A percentile compares a stretch with the other conserved stretches of the same genome.
Evolutionary conservation across 2,329 filamentous ascomycete species (phyloP).

Genomic region (Monosporascus sp.): DNA sequence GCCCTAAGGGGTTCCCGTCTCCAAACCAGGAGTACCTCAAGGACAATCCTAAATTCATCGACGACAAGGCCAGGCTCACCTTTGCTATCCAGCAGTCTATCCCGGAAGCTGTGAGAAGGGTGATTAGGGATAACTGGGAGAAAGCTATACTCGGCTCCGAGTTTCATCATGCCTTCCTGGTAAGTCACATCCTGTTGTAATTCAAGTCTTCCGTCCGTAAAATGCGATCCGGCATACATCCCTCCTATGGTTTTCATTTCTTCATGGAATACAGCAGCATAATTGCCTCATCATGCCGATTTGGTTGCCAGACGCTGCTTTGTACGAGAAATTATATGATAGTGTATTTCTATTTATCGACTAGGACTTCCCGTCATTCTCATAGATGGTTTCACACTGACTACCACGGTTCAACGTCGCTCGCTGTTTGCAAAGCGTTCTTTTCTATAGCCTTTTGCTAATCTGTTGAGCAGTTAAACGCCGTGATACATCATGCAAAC

Average conservation of each 20-base stretch:
- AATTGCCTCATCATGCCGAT: background rate
- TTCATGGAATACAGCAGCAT: background rate
- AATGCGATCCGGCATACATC: too few species aligned
- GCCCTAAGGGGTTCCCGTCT: conserved; percentile 29
- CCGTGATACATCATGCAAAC: conserved; percentile 40
- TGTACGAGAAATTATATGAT: too few species aligned
- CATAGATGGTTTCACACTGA: too few species aligned
- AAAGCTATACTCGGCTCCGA: conserved; percentile 46
- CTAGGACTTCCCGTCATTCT: too few species aligned
- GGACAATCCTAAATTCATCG: conserved; percentile 30
- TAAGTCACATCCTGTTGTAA: conserved; percentile 27
- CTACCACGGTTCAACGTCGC: too few species aligned
- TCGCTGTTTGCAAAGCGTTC: background rate
- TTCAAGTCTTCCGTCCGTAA: background rate
- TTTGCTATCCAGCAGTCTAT: conserved; percentile 36
- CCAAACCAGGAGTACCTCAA: conserved; percentile 24
- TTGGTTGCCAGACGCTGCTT: too few species aligned
- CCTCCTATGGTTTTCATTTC: background rate
- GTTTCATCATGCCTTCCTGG: conserved; percentile 49
- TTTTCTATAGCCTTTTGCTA: conserved; percentile 1
- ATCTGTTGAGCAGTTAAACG: conserved; percentile 38
- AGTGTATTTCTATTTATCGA: too few species aligned
- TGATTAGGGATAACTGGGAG: conserved; percentile 46
- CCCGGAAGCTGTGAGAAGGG: conserved; percentile 42
- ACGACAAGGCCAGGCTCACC: conserved; percentile 35